Base-by-base conservation (phyloP, 345 rosid genomes). In the Kandelia obovata region DNA sequence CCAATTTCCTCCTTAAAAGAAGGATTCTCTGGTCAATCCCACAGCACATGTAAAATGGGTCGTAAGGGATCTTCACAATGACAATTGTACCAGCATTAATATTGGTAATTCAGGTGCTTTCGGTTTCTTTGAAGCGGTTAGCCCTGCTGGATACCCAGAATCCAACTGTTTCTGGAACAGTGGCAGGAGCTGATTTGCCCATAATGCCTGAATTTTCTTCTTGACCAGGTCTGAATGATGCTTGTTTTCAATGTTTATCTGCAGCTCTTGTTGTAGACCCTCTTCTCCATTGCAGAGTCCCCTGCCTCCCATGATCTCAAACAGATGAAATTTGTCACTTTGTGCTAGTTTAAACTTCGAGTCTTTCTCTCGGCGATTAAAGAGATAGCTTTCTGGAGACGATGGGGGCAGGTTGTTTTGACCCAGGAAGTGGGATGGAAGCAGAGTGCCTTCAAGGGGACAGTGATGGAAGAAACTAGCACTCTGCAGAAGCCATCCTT, bases 1-100 rank as follows among this genome's bases (percentile, higher is more conserved):
- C 93, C 96, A 86, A 67, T 78, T 87, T 61, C 99, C 93, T 74
- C 99, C 96, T 76, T 89, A 96, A 5, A 91, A 86, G 7, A 67
- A 89, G 76, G 17, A 94, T 94, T 61, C 96, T 76, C 82, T 91
- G 99, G 64, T 88, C 96, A 57, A 95, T 87, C 30, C 59, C 59
- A 37, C 93, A 85, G 71, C 87, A 91, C 96, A 86, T 88, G 81
- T 89, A 85, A 63, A 73, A 91, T 0, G 96, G 99, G 61, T 73
- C 87, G 78, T 88, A 86, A 0, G 84, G 83, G 77, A 88, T 89
- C 81, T 85, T 88, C 46, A 89, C 96, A 46, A 89, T 75, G 31
- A 88, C 96, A 1, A 88, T 84, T 97, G 88, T 94, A 26, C 96
- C 93, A 2, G 96, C 96, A 89, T 83, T 34, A 87, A 81, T 16